These are phyloP conservation scores for Coleophoma cylindrospora DNA, from an alignment of 2,329 filamentous ascomycete species.

Conservation along the genomic window DNA sequence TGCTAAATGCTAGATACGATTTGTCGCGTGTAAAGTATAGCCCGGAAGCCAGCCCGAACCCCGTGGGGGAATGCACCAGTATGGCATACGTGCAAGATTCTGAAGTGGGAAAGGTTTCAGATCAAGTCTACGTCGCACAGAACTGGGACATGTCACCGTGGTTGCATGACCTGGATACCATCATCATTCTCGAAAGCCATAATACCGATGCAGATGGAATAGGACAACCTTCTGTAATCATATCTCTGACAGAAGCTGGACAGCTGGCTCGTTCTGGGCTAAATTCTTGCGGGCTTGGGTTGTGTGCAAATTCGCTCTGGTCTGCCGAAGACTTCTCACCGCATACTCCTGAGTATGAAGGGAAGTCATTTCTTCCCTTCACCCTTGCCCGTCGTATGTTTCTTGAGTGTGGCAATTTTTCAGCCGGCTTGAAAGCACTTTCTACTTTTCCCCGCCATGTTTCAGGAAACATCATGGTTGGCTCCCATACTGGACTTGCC, in stretches of 20 bases:
- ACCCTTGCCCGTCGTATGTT: slow-evolving; percentile 17
- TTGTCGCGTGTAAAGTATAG: slow-evolving; percentile 8
- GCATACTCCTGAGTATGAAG: slow-evolving; percentile 1
- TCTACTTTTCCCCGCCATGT: slow-evolving; percentile 17
- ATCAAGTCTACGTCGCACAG: background rate
- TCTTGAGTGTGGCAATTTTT: slow-evolving; percentile 15
- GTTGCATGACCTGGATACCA: slow-evolving; percentile 13
- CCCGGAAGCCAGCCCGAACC: background rate
- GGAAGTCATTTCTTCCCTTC: slow-evolving; percentile 15
- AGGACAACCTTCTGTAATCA: slow-evolving; percentile 7
- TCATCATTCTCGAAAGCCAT: slow-evolving; percentile 23
- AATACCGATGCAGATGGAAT: slow-evolving; percentile 11
- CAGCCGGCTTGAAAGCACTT: slow-evolving; percentile 10
- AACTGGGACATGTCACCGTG: slow-evolving; percentile 15
- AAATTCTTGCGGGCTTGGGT: slow-evolving; percentile 22
- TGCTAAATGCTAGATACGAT: slow-evolving; percentile 21
- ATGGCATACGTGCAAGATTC: background rate
- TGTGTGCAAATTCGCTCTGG: slow-evolving; percentile 23
- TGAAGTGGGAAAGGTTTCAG: background rate
- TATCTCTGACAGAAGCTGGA: slow-evolving; percentile 25
- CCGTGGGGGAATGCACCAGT: slow-evolving; percentile 5
- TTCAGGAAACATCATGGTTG: slow-evolving; percentile 21
- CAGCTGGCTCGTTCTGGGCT: slow-evolving; percentile 24
- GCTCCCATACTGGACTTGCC: slow-evolving; percentile 13
- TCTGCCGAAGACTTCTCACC: slow-evolving; percentile 20